These are phyloP conservation scores for Daldinia concentrica DNA, from an alignment of 495 filamentous ascomycete genomes.

Conservation along the genomic window DNA sequence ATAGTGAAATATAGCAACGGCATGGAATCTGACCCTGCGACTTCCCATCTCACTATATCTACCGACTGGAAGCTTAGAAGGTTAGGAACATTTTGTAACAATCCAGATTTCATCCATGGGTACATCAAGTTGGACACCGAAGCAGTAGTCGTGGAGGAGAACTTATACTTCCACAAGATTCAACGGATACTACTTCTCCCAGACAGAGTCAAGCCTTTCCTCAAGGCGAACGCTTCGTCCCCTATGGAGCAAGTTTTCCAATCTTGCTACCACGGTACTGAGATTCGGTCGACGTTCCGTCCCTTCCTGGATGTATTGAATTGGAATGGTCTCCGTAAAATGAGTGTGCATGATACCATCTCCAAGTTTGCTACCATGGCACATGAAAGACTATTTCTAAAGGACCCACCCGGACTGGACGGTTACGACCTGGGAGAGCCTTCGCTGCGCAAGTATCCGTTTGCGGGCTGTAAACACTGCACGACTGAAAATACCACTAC, in stretches of 20 bases:
- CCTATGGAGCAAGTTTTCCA: conserved; percentile 27
- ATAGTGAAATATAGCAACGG: neutral
- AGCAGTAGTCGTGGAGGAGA: conserved; percentile 2
- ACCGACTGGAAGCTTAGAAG: conserved; percentile 31
- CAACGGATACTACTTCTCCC: conserved; percentile 23
- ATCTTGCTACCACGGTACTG: conserved; percentile 14
- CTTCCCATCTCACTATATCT: conserved; percentile 15
- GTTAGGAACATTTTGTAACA: conserved; percentile 26
- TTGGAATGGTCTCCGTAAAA: conserved; percentile 7
- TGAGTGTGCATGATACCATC: conserved; percentile 8
- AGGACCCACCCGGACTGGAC: neutral
- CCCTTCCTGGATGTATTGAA: neutral
- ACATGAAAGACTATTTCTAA: neutral
- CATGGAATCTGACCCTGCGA: neutral
- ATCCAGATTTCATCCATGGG: conserved; percentile 26
- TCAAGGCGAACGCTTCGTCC: neutral
- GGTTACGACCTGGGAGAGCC: conserved; percentile 1
- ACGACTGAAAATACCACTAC: conserved; percentile 15
- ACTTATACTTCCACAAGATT: conserved; percentile 16
- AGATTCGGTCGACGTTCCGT: neutral
- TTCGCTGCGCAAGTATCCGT: neutral
- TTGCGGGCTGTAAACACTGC: conserved; percentile 20
- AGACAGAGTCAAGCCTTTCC: conserved; percentile 17
- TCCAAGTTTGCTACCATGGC: conserved; percentile 6
- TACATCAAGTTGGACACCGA: conserved; percentile 35